Evolutionary conservation across 2,329 filamentous ascomycete genomes (phyloP).

Genomic region (Teratosphaeria destructans): DNA sequence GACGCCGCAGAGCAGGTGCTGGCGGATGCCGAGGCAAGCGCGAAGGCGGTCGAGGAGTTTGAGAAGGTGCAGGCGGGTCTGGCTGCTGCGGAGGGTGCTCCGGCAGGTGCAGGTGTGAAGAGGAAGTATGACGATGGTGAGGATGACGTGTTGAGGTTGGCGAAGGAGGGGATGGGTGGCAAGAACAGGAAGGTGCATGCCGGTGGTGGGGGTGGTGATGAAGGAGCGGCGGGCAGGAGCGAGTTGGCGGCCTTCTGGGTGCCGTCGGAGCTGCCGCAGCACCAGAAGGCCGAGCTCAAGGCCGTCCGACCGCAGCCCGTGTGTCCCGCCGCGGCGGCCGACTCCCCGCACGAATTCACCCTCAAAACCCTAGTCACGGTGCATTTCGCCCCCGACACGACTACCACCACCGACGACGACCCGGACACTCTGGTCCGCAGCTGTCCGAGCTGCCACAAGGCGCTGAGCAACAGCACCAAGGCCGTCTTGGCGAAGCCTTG

Average conservation of each 20-base stretch:
- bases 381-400: constrained; percentile 63
- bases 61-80: constrained; percentile 67
- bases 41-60: constrained; percentile 67
- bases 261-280: constrained; percentile 64
- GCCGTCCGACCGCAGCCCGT: constrained; percentile 42
- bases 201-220: constrained; percentile 39
- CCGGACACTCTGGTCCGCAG: constrained; percentile 37
- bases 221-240: constrained; percentile 47
- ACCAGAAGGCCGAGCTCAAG: constrained; percentile 34
- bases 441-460: constrained; percentile 81
- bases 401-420: constrained; percentile 23
- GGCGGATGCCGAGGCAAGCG: constrained; percentile 58
- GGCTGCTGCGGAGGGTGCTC: constrained; percentile 18
- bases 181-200: constrained; percentile 57
- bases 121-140: constrained; percentile 75
- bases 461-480: constrained; percentile 68
- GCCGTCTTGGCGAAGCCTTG: constrained; percentile 78
- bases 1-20: constrained; percentile 52
- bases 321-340: constrained; percentile 48
- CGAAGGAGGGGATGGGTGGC: constrained; percentile 48
- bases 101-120: constrained; percentile 40
- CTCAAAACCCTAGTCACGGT: constrained; percentile 68
- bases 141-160: constrained; percentile 61
- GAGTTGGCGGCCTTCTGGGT: constrained; percentile 88
- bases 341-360: constrained; percentile 61